A percentile compares a stretch with the other conserved stretches of the same genome.
Conservation (phyloP, 495 filamentous ascomycete species). For the Glutinoglossum americanum region DNA sequence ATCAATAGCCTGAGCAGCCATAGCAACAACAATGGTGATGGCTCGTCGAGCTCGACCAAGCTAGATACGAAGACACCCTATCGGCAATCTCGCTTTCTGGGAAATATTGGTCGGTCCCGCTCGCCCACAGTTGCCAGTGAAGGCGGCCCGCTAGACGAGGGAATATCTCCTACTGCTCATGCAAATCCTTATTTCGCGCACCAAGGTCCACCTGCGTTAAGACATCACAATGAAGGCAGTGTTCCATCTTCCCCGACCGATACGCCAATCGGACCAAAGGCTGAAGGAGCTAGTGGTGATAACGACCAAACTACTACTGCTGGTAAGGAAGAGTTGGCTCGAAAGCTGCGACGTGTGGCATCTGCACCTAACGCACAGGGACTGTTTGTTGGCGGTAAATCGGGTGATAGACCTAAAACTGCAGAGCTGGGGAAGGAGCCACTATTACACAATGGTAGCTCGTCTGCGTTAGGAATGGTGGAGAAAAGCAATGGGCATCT, state of each 20-base stretch:
- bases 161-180: constrained; percentile 74
- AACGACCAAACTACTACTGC: constrained; percentile 53
- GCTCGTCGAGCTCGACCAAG: constrained; percentile 20
- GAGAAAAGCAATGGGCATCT: constrained; percentile 16
- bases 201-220: constrained; percentile 76
- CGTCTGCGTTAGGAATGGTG: constrained; percentile 33
- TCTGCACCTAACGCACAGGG: constrained; percentile 95
- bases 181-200: constrained; percentile 96
- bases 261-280: constrained; percentile 50
- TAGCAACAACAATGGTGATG: constrained; percentile 22
- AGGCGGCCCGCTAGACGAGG: constrained; percentile 72
- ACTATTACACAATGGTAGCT: constrained; percentile 32
- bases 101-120: constrained; percentile 51
- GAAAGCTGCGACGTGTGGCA: constrained; percentile 80
- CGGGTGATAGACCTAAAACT: constrained; percentile 50
- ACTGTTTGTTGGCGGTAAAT: constrained; percentile 48
- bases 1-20: constrained; percentile 54
- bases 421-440: constrained; percentile 65
- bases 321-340: constrained; percentile 80
- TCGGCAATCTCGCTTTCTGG: constrained; percentile 68
- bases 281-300: constrained; percentile 29
- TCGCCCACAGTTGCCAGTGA: constrained; percentile 87
- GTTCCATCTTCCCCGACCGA: constrained; percentile 94
- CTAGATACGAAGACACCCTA: constrained; percentile 42
- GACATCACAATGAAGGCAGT: constrained; percentile 86